Conservation (phyloP, 2,329 filamentous ascomycete species). For the Scedosporium apiospermum region DNA sequence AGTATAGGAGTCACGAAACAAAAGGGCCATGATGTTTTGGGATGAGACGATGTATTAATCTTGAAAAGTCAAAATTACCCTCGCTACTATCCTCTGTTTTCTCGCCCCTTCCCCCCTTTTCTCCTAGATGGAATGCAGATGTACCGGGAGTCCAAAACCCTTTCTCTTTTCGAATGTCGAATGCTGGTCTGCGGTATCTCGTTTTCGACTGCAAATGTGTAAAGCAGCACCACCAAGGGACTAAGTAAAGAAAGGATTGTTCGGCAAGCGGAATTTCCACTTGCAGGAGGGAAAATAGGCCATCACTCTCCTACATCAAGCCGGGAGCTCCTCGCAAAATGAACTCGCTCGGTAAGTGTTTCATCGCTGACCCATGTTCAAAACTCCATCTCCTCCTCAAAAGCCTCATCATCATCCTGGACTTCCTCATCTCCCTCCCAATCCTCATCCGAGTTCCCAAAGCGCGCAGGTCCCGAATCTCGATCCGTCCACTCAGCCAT, state of each 20-base stretch:
- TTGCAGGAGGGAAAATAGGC: no score
- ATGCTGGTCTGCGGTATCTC: no score
- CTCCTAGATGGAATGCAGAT: background rate
- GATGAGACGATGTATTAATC: background rate
- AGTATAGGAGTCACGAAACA: background rate
- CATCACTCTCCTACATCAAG: no score
- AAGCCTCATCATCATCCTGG: background rate
- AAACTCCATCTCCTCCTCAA: background rate
- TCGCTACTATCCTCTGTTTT: background rate
- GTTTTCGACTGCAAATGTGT: no score
- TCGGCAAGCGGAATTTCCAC: no score
- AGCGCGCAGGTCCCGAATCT: background rate
- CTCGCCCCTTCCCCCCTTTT: background rate
- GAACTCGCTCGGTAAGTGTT: no score
- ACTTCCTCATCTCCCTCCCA: background rate
- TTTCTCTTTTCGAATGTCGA: background rate
- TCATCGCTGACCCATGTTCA: background rate
- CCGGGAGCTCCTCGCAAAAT: no score
- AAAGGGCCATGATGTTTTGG: background rate
- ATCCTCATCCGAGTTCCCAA: background rate
- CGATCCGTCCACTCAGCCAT: slow-evolving; percentile 5
- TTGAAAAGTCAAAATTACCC: slow-evolving; percentile 7
- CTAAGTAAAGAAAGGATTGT: no score
- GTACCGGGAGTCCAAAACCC: background rate
- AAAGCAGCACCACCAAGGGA: no score